Evolutionary conservation across 2,329 filamentous ascomycete genomes (phyloP).

Genomic region (Chrysoporthe austroafricana): DNA sequence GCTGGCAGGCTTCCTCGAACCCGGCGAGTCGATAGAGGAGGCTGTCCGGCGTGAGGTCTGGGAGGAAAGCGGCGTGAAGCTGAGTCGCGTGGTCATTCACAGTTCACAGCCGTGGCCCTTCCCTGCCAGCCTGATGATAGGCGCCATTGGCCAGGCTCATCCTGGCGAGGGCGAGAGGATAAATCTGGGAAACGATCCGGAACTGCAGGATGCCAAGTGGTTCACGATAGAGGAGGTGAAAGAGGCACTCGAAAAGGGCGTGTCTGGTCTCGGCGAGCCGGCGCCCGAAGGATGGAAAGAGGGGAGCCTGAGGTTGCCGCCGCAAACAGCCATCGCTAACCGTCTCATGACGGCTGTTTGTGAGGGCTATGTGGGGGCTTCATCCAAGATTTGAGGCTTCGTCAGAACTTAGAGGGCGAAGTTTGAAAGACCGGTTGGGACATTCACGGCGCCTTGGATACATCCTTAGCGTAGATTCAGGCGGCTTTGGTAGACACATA

Average conservation of each 20-base stretch:
- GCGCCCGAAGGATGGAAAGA: constrained; percentile 71
- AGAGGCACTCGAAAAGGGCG: constrained; percentile 70
- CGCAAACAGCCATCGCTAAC: constrained; percentile 88
- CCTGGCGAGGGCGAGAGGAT: constrained; percentile 78
- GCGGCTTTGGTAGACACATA: neutral
- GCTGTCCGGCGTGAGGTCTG: constrained; percentile 82
- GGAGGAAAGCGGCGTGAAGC: constrained; percentile 79
- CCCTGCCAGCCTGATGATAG: constrained; percentile 84
- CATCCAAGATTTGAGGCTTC: constrained; percentile 52
- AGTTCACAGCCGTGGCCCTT: constrained; percentile 89
- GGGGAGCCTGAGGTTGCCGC: constrained; percentile 79
- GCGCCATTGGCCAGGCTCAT: constrained; percentile 82
- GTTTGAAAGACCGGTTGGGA: neutral
- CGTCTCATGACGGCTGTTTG: constrained; percentile 81
- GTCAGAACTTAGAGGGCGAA: neutral
- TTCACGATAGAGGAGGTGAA: constrained; percentile 80
- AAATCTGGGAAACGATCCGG: constrained; percentile 82
- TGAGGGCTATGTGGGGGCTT: constrained; percentile 68
- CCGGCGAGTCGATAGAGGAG: constrained; percentile 83
- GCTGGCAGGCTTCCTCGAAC: constrained; percentile 84
- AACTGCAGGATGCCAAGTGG: constrained; percentile 90
- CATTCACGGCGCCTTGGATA: neutral
- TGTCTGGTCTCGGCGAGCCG: constrained; percentile 67
- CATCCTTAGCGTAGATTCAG: neutral
- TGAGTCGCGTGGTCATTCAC: constrained; percentile 80